Percentiles rank a stretch among this genome's conserved stretches.
Evolutionary conservation across 768 basidiomycete species (phyloP).

Genomic region (Russula foetens): DNA sequence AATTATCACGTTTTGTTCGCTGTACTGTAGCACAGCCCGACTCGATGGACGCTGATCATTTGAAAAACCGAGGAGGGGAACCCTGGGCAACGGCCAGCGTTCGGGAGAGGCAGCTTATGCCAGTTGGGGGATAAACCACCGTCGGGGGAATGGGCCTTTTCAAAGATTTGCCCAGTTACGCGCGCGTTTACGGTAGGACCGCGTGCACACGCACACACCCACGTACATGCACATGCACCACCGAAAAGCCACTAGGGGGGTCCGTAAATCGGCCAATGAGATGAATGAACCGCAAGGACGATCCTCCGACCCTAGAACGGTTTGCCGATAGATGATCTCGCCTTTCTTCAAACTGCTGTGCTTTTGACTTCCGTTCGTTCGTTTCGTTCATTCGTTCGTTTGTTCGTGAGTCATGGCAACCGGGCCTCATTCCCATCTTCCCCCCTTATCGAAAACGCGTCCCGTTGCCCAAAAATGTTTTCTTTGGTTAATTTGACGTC

Average conservation of each 20-base stretch:
- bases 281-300: neutral
- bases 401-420: conserved; percentile 8
- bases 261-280: neutral
- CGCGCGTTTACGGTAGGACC: neutral
- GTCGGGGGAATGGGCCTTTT: no score
- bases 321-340: neutral
- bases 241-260: neutral
- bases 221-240: no score
- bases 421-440: neutral
- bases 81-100: neutral
- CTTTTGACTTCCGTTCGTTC: neutral
- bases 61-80: neutral
- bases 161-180: neutral
- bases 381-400: no score
- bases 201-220: neutral
- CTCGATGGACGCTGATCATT: neutral
- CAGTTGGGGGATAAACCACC: conserved; percentile 12
- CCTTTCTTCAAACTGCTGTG: neutral
- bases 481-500: neutral
- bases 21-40: neutral
- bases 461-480: neutral
- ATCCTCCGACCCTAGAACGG: neutral
- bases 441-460: neutral
- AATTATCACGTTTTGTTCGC: neutral
- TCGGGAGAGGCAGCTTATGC: neutral